Evolutionary conservation across 352 stramenopile genomes (phyloP).

Genomic region (Phytophthora constricta): DNA sequence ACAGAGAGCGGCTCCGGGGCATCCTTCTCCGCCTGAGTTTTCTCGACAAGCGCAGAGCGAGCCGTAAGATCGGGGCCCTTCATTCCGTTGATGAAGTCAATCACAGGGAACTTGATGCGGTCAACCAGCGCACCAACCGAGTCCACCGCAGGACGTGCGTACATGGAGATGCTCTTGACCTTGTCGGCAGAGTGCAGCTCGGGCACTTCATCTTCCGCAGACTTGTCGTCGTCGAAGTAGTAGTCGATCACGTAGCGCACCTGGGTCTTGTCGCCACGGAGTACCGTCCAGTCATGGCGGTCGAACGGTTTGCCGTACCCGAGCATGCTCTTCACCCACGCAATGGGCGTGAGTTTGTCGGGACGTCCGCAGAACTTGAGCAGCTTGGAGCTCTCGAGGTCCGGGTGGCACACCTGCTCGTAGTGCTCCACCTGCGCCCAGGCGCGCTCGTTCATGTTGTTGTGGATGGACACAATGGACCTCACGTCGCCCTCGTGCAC

Average conservation of each 20-base stretch:
- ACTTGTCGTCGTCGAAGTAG: conserved; percentile 94
- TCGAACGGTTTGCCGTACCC: conserved; percentile 95
- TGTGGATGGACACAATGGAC: conserved; percentile 99
- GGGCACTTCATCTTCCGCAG: conserved; percentile 74
- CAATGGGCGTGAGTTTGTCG: conserved; percentile 96
- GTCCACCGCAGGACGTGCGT: conserved; percentile 85
- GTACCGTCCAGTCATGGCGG: conserved; percentile 98
- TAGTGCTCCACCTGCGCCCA: conserved; percentile 98
- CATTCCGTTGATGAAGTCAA: conserved; percentile 56
- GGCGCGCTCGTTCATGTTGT: conserved; percentile 99
- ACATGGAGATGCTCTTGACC: conserved; percentile 91
- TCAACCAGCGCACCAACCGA: conserved; percentile 75
- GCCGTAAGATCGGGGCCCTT: conserved; percentile 56
- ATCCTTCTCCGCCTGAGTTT: conserved; percentile 43
- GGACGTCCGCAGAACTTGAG: conserved; percentile 97
- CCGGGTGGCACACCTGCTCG: conserved; percentile 92
- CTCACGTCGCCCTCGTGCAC: conserved; percentile 94
- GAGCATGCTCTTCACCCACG: conserved; percentile 90
- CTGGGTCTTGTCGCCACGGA: conserved; percentile 87
- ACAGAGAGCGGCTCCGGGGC: conserved; percentile 54
- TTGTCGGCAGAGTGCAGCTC: conserved; percentile 85
- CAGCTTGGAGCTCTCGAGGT: conserved; percentile 86
- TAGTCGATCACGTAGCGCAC: conserved; percentile 99
- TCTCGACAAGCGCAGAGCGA: conserved; percentile 60
- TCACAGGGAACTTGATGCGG: conserved; percentile 81